Conservation (phyloP, 2,329 filamentous ascomycete genomes). For the Nemania serpens region DNA sequence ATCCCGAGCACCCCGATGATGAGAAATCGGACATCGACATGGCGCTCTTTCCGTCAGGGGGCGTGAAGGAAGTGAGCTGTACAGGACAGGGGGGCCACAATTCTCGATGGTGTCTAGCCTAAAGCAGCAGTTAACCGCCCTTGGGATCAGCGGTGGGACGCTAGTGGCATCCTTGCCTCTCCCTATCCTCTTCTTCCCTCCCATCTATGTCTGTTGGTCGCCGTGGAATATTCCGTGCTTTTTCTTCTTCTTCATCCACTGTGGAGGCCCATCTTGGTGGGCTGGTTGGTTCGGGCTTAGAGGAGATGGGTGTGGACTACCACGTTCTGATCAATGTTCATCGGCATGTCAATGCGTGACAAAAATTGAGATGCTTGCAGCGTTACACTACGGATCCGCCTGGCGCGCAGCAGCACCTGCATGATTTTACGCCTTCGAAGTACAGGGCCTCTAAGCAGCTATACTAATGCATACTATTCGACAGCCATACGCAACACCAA, state of each 20-base stretch:
- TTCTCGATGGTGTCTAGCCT: constrained; percentile 31
- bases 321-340: too few relatives aligned
- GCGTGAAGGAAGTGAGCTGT: constrained; percentile 6
- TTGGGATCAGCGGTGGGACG: constrained; percentile 21
- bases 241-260: constrained; percentile 17
- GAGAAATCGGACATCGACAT: constrained; percentile 11
- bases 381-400: constrained; percentile 1
- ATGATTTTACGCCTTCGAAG: constrained; percentile 6
- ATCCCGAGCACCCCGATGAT: constrained; percentile 15
- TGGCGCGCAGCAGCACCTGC: constrained; percentile 6
- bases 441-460: constrained; percentile 30
- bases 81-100: constrained; percentile 24
- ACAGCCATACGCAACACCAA: constrained; percentile 94
- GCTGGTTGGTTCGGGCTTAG: constrained; percentile 5
- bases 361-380: too few relatives aligned
- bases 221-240: constrained; percentile 26
- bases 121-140: constrained; percentile 27
- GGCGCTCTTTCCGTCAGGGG: constrained; percentile 11
- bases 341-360: too few relatives aligned
- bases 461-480: not conserved
- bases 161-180: constrained; percentile 21
- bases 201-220: constrained; percentile 16
- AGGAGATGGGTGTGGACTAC: too few relatives aligned
- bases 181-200: constrained; percentile 9
- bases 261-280: constrained; percentile 3